Conservation (phyloP, 257 asterid species). For the Solanum rostratum region DNA sequence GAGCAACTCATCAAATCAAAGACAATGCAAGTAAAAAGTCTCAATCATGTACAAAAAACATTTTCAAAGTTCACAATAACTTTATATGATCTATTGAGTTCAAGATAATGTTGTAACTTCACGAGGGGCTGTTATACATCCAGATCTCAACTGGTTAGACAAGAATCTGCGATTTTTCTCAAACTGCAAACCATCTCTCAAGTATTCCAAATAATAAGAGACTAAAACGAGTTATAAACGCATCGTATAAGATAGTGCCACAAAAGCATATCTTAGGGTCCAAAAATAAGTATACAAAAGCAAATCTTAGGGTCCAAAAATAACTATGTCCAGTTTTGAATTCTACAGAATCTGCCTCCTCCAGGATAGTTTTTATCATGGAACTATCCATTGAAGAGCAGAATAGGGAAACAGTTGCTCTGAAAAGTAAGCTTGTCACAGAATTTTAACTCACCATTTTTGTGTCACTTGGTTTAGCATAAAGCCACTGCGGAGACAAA, state of each 20-base stretch:
- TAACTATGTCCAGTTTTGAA: not conserved
- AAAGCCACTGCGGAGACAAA: constrained; percentile 95
- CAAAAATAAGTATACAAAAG: not conserved
- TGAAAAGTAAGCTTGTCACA: not conserved
- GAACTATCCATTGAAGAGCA: not conserved
- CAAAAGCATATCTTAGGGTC: not conserved
- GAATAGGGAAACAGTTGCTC: not conserved
- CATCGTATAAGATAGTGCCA: not conserved
- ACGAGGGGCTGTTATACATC: not conserved
- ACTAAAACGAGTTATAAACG: not conserved
- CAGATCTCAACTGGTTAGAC: not conserved
- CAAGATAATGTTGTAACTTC: not conserved
- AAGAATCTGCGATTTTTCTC: not conserved
- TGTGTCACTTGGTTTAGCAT: constrained; percentile 71
- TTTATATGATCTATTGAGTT: not conserved
- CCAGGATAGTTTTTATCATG: not conserved
- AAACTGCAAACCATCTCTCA: not conserved
- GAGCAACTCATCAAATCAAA: not conserved
- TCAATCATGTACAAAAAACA: not conserved
- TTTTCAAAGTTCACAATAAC: not conserved
- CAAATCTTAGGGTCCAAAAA: not conserved
- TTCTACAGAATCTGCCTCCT: not conserved
- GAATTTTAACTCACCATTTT: constrained; percentile 38
- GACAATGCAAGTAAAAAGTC: not conserved
- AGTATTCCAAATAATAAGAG: not conserved